A percentile compares a stretch with the other conserved stretches of the same genome.
Evolutionary conservation across 2,329 filamentous ascomycete genomes (phyloP).

Genomic region (Beauveria varroae): DNA sequence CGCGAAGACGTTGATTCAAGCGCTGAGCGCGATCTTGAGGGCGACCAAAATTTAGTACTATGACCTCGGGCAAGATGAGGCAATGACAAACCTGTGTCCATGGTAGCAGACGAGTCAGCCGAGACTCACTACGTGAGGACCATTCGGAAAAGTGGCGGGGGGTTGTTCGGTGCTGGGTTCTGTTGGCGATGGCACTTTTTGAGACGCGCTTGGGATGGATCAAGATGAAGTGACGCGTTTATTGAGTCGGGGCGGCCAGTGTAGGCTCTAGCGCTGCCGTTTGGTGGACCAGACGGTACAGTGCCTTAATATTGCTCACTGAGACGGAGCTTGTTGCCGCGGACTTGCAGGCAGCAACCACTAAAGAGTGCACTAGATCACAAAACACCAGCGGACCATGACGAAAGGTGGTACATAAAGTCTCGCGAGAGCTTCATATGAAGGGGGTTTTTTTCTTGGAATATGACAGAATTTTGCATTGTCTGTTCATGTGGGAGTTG

Average conservation of each 20-base stretch:
- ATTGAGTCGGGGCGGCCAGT: background rate
- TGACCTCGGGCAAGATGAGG: background rate
- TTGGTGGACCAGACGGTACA: background rate
- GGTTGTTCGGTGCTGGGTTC: background rate
- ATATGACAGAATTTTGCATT: background rate
- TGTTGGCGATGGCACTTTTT: background rate
- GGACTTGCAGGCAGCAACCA: background rate
- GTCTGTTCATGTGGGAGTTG: background rate
- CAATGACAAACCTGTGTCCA: background rate
- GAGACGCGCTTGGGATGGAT: background rate
- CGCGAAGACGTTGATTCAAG: slow-evolving; percentile 57
- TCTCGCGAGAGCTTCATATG: background rate
- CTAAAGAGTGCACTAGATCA: background rate
- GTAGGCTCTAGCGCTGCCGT: background rate
- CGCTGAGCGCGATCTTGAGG: slow-evolving; percentile 23
- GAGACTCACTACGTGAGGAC: background rate
- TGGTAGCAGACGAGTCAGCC: background rate
- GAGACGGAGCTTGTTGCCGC: background rate
- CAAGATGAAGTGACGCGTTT: background rate
- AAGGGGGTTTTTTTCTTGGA: background rate
- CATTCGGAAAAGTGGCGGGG: background rate
- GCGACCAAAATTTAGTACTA: background rate
- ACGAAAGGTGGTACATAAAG: background rate
- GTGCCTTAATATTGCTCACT: background rate
- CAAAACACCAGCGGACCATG: background rate